Conservation (phyloP, 1,284 basidiomycete species). For the Dichomitus squalens region DNA sequence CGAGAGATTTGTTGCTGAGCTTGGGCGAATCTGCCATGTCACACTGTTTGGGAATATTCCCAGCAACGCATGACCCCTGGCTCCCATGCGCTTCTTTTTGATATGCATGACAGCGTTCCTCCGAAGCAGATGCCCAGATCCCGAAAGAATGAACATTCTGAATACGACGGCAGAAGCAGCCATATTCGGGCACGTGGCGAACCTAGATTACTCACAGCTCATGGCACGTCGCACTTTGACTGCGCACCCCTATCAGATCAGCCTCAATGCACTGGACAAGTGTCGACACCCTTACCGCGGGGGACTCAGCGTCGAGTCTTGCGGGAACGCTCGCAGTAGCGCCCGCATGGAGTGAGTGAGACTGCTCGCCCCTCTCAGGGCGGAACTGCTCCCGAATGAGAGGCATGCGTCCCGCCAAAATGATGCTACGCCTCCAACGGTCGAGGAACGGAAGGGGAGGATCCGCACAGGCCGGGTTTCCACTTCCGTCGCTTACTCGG, state of each 20-base stretch:
- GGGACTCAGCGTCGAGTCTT: neutral
- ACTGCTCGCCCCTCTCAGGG: constrained; percentile 3
- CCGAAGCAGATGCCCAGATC: constrained; percentile 2
- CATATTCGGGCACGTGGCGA: constrained; percentile 23
- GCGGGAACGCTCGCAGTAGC: neutral
- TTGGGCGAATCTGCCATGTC: constrained; percentile 23
- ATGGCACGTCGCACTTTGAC: constrained; percentile 16
- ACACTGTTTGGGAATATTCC: constrained; percentile 21
- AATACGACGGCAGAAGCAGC: constrained; percentile 19
- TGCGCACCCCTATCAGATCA: constrained; percentile 3
- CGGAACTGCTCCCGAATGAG: constrained; percentile 11
- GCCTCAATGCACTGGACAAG: neutral
- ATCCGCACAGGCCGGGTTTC: neutral
- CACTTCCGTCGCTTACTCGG: neutral
- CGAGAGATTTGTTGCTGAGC: constrained; percentile 13
- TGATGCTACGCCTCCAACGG: neutral
- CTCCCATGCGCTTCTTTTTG: constrained; percentile 8
- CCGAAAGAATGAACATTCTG: constrained; percentile 5
- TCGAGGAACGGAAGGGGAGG: neutral
- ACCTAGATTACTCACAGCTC: constrained; percentile 16
- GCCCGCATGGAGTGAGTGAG: constrained; percentile 1
- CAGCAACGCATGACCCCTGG: constrained; percentile 17
- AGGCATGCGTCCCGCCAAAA: constrained; percentile 6
- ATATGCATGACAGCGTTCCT: neutral
- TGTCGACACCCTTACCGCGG: neutral